Evolutionary conservation across 352 stramenopile species (phyloP).

Genomic region (Peronospora belbahrii): DNA sequence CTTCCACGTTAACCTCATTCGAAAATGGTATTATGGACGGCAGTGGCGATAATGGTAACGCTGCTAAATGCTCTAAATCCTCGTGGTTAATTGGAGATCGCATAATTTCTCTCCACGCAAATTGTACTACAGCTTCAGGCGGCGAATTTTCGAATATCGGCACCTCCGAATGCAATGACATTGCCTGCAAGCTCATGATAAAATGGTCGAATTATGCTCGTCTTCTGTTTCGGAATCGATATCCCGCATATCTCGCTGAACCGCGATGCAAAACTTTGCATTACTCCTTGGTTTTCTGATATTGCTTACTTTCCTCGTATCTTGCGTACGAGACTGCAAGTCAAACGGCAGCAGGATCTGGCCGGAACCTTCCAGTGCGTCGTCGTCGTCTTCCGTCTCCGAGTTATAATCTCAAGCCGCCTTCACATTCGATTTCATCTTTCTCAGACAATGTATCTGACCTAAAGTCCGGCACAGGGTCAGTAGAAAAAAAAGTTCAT

Average conservation of each 20-base stretch:
- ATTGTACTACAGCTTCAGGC: slow-evolving; percentile 28
- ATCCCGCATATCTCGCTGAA: slow-evolving; percentile 14
- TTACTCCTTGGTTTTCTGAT: slow-evolving; percentile 3
- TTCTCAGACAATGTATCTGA: no score
- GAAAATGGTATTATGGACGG: slow-evolving; percentile 11
- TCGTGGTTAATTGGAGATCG: slow-evolving; percentile 14
- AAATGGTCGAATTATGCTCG: slow-evolving; percentile 8
- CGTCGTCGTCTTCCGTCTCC: slow-evolving; percentile 12
- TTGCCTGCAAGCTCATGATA: slow-evolving; percentile 8
- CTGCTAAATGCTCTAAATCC: neutral
- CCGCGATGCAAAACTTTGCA: slow-evolving; percentile 1
- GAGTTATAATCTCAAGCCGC: slow-evolving; percentile 18
- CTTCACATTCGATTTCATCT: slow-evolving; percentile 4
- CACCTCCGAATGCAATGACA: slow-evolving; percentile 8
- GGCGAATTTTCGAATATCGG: slow-evolving; percentile 8
- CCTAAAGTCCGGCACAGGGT: no score
- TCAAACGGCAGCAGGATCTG: slow-evolving; percentile 4
- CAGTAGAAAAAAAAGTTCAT: neutral
- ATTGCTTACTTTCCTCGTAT: slow-evolving; percentile 5
- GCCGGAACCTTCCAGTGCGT: slow-evolving; percentile 4
- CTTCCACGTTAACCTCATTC: slow-evolving; percentile 9
- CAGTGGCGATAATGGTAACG: slow-evolving; percentile 17
- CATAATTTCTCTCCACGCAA: slow-evolving; percentile 24
- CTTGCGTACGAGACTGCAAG: slow-evolving; percentile 1
- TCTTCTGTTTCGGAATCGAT: slow-evolving; percentile 17